Conservation (phyloP, 768 basidiomycete species). For the Leccinum fibrillosum region DNA sequence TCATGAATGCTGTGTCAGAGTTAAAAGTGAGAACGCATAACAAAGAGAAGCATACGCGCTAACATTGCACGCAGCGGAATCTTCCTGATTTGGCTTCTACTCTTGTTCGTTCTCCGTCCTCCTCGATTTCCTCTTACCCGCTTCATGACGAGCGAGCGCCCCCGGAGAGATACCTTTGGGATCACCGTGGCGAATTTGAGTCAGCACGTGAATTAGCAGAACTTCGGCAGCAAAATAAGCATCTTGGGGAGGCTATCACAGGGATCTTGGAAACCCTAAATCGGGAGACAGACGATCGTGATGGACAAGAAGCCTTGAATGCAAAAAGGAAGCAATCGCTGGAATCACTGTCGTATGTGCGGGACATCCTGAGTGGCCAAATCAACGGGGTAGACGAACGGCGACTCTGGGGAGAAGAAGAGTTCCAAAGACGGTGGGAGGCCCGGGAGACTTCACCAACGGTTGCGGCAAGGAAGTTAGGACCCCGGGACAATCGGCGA, state of each 20-base stretch:
- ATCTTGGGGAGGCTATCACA: slow-evolving; percentile 63
- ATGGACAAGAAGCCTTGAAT: slow-evolving; percentile 39
- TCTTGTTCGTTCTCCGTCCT: slow-evolving; percentile 52
- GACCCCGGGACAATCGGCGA: slow-evolving; percentile 12
- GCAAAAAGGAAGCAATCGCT: slow-evolving; percentile 57
- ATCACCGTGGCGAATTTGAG: slow-evolving; percentile 65
- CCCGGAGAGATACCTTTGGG: slow-evolving; percentile 65
- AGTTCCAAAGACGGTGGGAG: slow-evolving; percentile 38
- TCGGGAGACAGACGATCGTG: slow-evolving; percentile 42
- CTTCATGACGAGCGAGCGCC: slow-evolving; percentile 55
- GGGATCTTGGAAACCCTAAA: slow-evolving; percentile 75
- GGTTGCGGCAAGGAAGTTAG: slow-evolving; percentile 19
- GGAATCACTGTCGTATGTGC: slow-evolving; percentile 73
- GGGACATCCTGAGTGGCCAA: slow-evolving; percentile 64
- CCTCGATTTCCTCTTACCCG: slow-evolving; percentile 52
- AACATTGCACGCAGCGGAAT: slow-evolving; percentile 54
- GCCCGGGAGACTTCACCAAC: slow-evolving; percentile 23
- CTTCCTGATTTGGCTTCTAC: slow-evolving; percentile 79
- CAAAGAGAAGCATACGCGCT: not conserved
- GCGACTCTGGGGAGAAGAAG: slow-evolving; percentile 57
- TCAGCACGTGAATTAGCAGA: slow-evolving; percentile 61
- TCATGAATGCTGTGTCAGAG: slow-evolving; percentile 78
- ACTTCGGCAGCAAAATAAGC: slow-evolving; percentile 55
- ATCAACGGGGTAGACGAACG: slow-evolving; percentile 59
- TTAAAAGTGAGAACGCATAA: slow-evolving; percentile 51